phyloP scores from a whole-genome alignment of 2,329 filamentous ascomycete genomes.

The Ciborinia camelliae region DNA sequence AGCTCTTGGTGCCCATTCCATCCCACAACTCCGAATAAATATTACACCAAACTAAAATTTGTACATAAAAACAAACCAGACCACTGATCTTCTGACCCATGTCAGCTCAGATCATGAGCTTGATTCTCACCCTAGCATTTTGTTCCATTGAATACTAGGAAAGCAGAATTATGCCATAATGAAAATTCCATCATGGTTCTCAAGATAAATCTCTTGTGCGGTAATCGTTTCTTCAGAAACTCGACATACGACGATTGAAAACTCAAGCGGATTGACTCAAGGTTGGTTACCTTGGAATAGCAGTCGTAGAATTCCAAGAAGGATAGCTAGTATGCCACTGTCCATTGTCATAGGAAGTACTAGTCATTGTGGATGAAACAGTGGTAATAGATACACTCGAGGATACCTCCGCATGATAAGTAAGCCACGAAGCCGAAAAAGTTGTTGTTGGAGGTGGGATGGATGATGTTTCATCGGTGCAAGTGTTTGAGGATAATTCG shows the following conservation, averaged over 20 bases:
- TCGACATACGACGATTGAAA: neutral
- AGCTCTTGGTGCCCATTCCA: slow-evolving; percentile 33
- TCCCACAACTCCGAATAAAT: slow-evolving; percentile 2
- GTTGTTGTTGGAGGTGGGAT: slow-evolving; percentile 11
- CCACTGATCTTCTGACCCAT: neutral
- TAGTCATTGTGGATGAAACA: slow-evolving; percentile 16
- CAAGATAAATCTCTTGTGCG: neutral
- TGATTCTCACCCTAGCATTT: neutral
- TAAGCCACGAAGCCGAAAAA: neutral
- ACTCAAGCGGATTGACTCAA: neutral
- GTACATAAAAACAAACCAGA: neutral
- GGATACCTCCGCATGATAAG: slow-evolving; percentile 16
- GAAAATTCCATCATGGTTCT: neutral
- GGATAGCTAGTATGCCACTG: slow-evolving; percentile 37
- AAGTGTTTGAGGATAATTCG: neutral
- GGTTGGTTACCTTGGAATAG: neutral
- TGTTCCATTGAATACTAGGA: no score
- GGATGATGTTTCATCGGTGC: slow-evolving; percentile 10
- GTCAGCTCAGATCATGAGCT: neutral
- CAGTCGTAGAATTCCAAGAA: slow-evolving; percentile 28
- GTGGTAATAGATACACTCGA: slow-evolving; percentile 11
- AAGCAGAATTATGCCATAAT: neutral
- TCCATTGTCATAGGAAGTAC: slow-evolving; percentile 32
- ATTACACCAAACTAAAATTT: neutral
- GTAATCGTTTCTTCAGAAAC: neutral